These are phyloP conservation scores for Saccharomycopsis guyanensis DNA, from an alignment of 805 yeast species.

Conservation along the genomic window DNA sequence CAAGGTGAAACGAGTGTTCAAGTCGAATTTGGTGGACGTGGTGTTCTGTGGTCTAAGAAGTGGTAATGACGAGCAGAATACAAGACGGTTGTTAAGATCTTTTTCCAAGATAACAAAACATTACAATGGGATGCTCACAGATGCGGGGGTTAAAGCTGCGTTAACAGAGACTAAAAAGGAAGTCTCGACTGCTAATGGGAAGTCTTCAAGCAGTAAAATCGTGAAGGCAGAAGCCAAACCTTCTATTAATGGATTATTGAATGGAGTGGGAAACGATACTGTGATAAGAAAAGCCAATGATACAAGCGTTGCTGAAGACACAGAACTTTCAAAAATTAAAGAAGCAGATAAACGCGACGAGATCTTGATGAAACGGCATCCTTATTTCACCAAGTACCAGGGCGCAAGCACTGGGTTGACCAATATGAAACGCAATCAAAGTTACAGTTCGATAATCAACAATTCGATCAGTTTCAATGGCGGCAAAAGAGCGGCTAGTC, in stretches of 20 bases:
- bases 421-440: neutral
- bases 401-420: neutral
- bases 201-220: neutral
- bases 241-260: neutral
- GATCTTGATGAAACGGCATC: conserved; percentile 13
- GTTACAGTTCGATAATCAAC: neutral
- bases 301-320: neutral
- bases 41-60: conserved; percentile 10
- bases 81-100: neutral
- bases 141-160: neutral
- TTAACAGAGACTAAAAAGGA: neutral
- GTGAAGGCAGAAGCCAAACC: neutral
- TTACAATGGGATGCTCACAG: conserved; percentile 4
- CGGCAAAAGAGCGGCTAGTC: neutral
- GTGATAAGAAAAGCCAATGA: neutral
- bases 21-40: conserved; percentile 9
- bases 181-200: neutral
- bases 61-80: neutral
- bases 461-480: neutral
- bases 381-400: conserved; percentile 15
- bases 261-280: neutral
- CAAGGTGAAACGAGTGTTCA: conserved; percentile 5
- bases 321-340: neutral
- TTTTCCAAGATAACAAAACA: conserved; percentile 13
- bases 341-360: conserved; percentile 4